A percentile compares a stretch with the other conserved stretches of the same genome.
phyloP scores from a whole-genome alignment of 2,329 filamentous ascomycete genomes.

The Penicillium sp. region DNA sequence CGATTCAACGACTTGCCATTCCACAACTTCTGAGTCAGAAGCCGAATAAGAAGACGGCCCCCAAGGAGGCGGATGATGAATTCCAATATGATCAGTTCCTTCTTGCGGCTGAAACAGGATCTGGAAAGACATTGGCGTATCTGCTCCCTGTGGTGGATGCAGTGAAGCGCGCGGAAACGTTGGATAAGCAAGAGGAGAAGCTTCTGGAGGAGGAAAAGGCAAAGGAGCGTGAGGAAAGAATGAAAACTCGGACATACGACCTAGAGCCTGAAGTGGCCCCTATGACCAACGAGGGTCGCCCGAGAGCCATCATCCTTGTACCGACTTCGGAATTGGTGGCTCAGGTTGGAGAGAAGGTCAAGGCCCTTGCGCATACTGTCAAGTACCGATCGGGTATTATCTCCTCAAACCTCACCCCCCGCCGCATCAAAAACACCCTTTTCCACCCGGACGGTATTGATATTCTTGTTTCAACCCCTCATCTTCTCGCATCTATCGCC shows the following conservation, averaged over 20 bases:
- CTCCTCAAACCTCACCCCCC: slow-evolving; percentile 73
- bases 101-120: slow-evolving; percentile 92
- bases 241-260: slow-evolving; percentile 60
- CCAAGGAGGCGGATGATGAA: slow-evolving; percentile 31
- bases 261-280: slow-evolving; percentile 62
- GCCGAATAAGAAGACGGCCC: slow-evolving; percentile 37
- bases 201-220: slow-evolving; percentile 55
- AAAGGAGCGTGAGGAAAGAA: slow-evolving; percentile 53
- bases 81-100: slow-evolving; percentile 67
- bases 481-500: slow-evolving; percentile 83
- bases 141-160: slow-evolving; percentile 81
- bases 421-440: slow-evolving; percentile 79
- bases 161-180: slow-evolving; percentile 72
- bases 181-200: slow-evolving; percentile 63
- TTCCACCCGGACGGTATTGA: slow-evolving; percentile 83
- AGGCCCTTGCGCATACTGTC: slow-evolving; percentile 76
- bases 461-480: slow-evolving; percentile 82
- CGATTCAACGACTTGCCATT: slow-evolving; percentile 86
- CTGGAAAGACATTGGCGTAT: slow-evolving; percentile 94
- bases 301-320: slow-evolving; percentile 81
- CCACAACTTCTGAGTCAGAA: slow-evolving; percentile 69
- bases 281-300: slow-evolving; percentile 71
- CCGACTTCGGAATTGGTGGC: slow-evolving; percentile 89
- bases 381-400: slow-evolving; percentile 86
- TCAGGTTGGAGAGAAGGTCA: slow-evolving; percentile 80